phyloP scores from a whole-genome alignment of 1,139 yeast species.

The Sugiyamaella japonica region DNA sequence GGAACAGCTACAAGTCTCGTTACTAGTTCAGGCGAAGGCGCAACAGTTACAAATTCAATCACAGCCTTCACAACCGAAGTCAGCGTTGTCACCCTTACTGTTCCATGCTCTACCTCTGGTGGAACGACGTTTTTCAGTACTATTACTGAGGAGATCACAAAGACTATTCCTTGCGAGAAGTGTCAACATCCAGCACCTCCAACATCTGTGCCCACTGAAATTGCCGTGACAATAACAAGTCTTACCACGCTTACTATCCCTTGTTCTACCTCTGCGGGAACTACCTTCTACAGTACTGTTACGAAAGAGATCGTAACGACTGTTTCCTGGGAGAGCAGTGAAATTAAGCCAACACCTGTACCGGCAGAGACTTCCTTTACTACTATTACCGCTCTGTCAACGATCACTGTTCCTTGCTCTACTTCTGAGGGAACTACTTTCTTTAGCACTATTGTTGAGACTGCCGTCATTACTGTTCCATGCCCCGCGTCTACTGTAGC shows the following conservation, averaged over 20 bases:
- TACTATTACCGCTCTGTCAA: slow-evolving; percentile 9
- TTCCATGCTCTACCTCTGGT: slow-evolving; percentile 13
- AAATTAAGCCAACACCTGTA: not conserved
- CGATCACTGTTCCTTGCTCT: slow-evolving; percentile 20
- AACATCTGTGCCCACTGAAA: not conserved
- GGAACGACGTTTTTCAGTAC: slow-evolving; percentile 14
- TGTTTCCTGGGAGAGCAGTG: slow-evolving; percentile 12
- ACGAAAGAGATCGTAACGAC: slow-evolving; percentile 15
- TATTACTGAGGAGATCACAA: slow-evolving; percentile 13
- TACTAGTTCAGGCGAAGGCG: slow-evolving; percentile 2
- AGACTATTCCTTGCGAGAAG: slow-evolving; percentile 11
- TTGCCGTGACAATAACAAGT: slow-evolving; percentile 12
- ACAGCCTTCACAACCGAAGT: slow-evolving; percentile 7
- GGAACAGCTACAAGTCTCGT: not conserved
- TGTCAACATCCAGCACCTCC: not conserved
- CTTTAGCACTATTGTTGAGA: slow-evolving; percentile 13
- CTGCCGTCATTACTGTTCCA: slow-evolving; percentile 7
- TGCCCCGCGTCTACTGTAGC: slow-evolving; percentile 10
- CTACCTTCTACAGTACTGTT: slow-evolving; percentile 16
- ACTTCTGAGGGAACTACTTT: slow-evolving; percentile 9
- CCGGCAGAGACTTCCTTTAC: not conserved
- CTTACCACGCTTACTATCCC: slow-evolving; percentile 22
- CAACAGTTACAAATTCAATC: not conserved
- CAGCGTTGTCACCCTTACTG: slow-evolving; percentile 12
- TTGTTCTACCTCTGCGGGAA: slow-evolving; percentile 16